Base-by-base conservation (phyloP, 2,329 filamentous ascomycete species). In the Huntiella abstrusa region DNA sequence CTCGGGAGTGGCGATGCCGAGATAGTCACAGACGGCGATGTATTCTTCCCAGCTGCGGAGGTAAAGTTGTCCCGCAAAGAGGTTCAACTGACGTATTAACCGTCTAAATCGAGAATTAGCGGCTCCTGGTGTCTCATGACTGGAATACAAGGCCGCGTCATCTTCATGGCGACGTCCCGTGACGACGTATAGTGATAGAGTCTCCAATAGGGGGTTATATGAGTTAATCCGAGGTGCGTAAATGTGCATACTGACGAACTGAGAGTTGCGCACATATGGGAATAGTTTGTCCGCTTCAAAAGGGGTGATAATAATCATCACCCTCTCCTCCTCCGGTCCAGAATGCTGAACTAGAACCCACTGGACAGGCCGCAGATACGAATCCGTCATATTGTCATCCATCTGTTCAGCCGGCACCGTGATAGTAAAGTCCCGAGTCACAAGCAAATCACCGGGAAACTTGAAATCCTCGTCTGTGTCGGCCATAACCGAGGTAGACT, bases 61-160 rank as follows among this genome's bases (percentile, higher is more conserved):
- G 52, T 83, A 84, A 0, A 83, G 62, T 46, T 80, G 75, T 0
- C 80, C 80, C 0, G 80, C 64, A 46, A 85, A 83, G 0, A 84
- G 58, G 37, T 80, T 78, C 0, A 84, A 63, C 47, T 73, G 63
- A 0, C 63, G 58, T 0, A 60, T 56, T 0, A 71, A 54, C 4
- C n/a, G 16, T 15, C 4, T 36, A 32, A n/a, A 28, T 5, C 16
- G 17, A 11, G 5, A 16, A 56, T 47, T 5, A 41, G 50, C 15
- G 7, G 43, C 15, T 12, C 0, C 36, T 53, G 51, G 22, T 1
- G 11, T 33, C 0, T 1, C 5, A 2, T 51, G 49, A 0, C 55
- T 35, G 1, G 38, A 11, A 3, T 11, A 33, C 10, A 28, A 10
- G 6, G 19, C 34, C 6, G 33, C 32, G 4, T 8, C 15, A 34